Percentiles rank a stretch among this genome's conserved stretches.
Conservation (phyloP, 768 basidiomycete genomes). For the Roridomyces roridus region DNA sequence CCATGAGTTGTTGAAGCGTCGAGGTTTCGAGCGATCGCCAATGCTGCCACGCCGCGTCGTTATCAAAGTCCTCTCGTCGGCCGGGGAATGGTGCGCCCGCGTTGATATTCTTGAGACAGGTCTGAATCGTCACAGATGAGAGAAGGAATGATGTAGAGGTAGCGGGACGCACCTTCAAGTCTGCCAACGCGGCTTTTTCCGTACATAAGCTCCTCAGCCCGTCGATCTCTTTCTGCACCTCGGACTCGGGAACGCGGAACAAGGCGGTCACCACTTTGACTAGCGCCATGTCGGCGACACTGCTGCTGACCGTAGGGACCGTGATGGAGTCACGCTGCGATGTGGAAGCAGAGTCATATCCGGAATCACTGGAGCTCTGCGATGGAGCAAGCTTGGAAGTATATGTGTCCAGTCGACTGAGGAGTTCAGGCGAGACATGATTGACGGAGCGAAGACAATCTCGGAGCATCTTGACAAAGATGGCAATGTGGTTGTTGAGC, state of each 20-base stretch:
- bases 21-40: constrained; percentile 86
- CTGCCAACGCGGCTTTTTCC: constrained; percentile 87
- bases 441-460: constrained; percentile 77
- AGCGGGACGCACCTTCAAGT: constrained; percentile 71
- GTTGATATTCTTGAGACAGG: constrained; percentile 90
- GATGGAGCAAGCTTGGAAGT: constrained; percentile 78
- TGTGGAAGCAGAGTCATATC: constrained; percentile 68
- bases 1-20: constrained; percentile 86
- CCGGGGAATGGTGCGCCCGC: constrained; percentile 85
- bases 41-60: constrained; percentile 80
- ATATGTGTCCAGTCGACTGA: constrained; percentile 83
- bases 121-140: constrained; percentile 47
- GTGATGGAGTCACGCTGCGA: constrained; percentile 61
- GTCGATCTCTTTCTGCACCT: constrained; percentile 78
- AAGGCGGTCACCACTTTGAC: constrained; percentile 71
- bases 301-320: constrained; percentile 45
- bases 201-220: constrained; percentile 67
- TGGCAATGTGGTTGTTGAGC: constrained; percentile 89
- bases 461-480: constrained; percentile 85
- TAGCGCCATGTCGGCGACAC: constrained; percentile 77
- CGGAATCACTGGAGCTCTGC: constrained; percentile 63
- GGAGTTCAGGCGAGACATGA: constrained; percentile 85
- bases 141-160: constrained; percentile 7
- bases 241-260: constrained; percentile 75
- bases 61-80: constrained; percentile 85